Evolutionary conservation across 208 protist species (phyloP).

Genomic region (Trichomonas tenax): DNA sequence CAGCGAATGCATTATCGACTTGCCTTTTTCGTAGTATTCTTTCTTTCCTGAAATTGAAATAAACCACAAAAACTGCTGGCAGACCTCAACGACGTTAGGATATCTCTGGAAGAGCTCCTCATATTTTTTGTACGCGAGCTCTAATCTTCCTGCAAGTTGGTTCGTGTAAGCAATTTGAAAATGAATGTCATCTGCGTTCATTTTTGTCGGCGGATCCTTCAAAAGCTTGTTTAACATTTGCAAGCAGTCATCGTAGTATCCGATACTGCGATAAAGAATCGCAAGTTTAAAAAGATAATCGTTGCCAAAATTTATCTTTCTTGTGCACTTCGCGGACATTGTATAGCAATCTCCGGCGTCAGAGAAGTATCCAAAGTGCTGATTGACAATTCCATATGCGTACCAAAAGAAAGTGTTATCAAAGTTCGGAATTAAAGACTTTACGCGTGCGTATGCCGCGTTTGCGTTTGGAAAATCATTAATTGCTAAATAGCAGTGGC

Average conservation of each 20-base stretch:
- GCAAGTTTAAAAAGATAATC: neutral
- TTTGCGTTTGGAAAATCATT: neutral
- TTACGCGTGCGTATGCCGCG: neutral
- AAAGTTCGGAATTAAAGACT: neutral
- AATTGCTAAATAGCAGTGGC: neutral
- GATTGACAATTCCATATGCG: neutral
- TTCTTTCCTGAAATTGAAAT: neutral
- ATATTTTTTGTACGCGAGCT: neutral
- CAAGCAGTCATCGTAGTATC: neutral
- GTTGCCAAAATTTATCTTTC: neutral
- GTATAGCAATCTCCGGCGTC: neutral
- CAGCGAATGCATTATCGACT: neutral
- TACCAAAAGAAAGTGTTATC: neutral
- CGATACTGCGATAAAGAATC: neutral
- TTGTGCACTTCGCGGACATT: neutral
- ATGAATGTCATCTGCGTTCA: neutral
- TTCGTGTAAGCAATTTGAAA: neutral
- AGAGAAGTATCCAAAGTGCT: neutral
- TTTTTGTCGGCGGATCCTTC: neutral
- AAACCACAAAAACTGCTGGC: neutral
- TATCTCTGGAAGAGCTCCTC: neutral
- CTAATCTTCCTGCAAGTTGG: neutral
- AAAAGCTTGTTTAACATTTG: neutral
- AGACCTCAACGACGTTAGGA: neutral
- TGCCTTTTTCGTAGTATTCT: neutral